These are phyloP conservation scores for Solanum aculeatissimum DNA, from an alignment of 305 asterid genomes.

Conservation along the genomic window DNA sequence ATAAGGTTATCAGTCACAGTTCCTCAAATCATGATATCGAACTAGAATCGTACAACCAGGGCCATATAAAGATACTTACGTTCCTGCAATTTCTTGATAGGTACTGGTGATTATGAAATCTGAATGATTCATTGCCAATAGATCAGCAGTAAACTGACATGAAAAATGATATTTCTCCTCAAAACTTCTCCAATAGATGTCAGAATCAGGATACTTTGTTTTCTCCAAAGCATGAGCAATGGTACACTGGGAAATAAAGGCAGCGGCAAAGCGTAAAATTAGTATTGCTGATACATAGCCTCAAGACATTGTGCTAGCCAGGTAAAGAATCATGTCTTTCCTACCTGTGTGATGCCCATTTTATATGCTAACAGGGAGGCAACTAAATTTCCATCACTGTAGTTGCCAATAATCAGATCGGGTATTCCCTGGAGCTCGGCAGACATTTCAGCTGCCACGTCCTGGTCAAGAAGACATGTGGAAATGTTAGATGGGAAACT, in stretches of 20 bases:
- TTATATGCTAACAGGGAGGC: slow-evolving; percentile 83
- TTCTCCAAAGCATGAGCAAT: slow-evolving; percentile 98
- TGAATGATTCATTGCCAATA: slow-evolving; percentile 88
- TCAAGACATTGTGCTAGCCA: not conserved
- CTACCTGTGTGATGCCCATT: slow-evolving; percentile 91
- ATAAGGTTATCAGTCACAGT: not conserved
- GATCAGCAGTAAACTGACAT: slow-evolving; percentile 91
- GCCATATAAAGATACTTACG: slow-evolving; percentile 39
- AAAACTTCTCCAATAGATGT: slow-evolving; percentile 74
- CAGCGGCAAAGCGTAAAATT: not conserved
- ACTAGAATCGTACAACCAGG: not conserved
- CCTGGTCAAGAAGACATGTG: slow-evolving; percentile 33
- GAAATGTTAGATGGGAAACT: not conserved
- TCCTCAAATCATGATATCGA: not conserved
- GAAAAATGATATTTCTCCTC: slow-evolving; percentile 96
- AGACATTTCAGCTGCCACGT: slow-evolving; percentile 65
- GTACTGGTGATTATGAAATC: slow-evolving; percentile 97
- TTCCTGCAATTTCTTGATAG: slow-evolving; percentile 97
- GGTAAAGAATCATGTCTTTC: not conserved
- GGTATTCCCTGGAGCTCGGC: slow-evolving; percentile 91
- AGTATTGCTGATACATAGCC: not conserved
- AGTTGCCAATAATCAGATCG: slow-evolving; percentile 83
- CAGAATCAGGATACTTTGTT: slow-evolving; percentile 97
- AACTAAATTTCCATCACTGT: slow-evolving; percentile 97
- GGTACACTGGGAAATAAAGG: slow-evolving; percentile 48